phyloP scores from a whole-genome alignment of 805 yeast species.

The Torulaspora microellipsoides region DNA sequence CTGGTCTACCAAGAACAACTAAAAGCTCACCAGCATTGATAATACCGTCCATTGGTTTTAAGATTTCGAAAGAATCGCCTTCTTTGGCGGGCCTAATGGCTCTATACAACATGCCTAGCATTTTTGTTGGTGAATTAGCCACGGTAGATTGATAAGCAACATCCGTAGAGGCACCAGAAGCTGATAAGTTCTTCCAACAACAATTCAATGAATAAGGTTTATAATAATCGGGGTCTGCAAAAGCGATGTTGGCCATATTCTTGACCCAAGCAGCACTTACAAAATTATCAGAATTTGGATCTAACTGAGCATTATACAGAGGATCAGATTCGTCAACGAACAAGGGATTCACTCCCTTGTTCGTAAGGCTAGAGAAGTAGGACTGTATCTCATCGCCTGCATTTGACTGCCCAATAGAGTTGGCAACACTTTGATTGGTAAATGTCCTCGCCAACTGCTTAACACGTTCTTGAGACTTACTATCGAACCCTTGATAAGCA shows the following conservation, averaged over 20 bases:
- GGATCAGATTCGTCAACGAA: slow-evolving; percentile 14
- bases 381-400: slow-evolving; percentile 11
- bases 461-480: slow-evolving; percentile 34
- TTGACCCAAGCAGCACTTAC: slow-evolving; percentile 64
- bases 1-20: slow-evolving; percentile 71
- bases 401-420: neutral
- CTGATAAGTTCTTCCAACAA: slow-evolving; percentile 54
- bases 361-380: slow-evolving; percentile 11
- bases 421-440: slow-evolving; percentile 7
- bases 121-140: slow-evolving; percentile 40
- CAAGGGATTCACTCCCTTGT: slow-evolving; percentile 26
- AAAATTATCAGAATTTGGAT: slow-evolving; percentile 57
- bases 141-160: slow-evolving; percentile 63
- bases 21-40: slow-evolving; percentile 60
- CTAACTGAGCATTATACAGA: slow-evolving; percentile 41
- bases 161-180: slow-evolving; percentile 62
- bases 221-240: slow-evolving; percentile 56
- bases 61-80: slow-evolving; percentile 42
- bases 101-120: slow-evolving; percentile 21
- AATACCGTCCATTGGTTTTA: slow-evolving; percentile 63
- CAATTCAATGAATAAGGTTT: slow-evolving; percentile 58
- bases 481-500: slow-evolving; percentile 38
- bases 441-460: slow-evolving; percentile 35
- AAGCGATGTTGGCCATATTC: slow-evolving; percentile 50
- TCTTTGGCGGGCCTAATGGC: slow-evolving; percentile 23